Percentiles rank a stretch among this genome's conserved stretches.
These are phyloP conservation scores for Pholiota microspora DNA, from an alignment of 768 basidiomycete species.

Conservation along the genomic window DNA sequence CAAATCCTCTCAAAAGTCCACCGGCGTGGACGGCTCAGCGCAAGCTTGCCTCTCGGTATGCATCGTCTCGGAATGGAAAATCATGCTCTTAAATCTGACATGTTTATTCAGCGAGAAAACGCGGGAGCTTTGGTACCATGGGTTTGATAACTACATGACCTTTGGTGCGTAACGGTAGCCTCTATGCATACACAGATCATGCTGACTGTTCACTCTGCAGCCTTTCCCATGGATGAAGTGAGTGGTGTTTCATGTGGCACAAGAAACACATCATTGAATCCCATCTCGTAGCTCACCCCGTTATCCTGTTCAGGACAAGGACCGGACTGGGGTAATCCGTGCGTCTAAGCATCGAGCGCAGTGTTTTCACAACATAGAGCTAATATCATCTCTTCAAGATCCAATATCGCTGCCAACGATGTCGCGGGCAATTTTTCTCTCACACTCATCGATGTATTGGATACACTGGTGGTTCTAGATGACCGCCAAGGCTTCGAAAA, in stretches of 20 bases:
- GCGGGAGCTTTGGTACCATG: slow-evolving; percentile 86
- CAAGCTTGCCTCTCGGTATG: slow-evolving; percentile 57
- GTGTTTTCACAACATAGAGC: slow-evolving; percentile 6
- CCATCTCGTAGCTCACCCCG: slow-evolving; percentile 66
- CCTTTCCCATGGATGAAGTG: slow-evolving; percentile 88
- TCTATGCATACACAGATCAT: not conserved
- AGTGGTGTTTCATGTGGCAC: slow-evolving; percentile 5
- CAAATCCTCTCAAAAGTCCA: slow-evolving; percentile 27
- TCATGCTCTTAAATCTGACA: no score
- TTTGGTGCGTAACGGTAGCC: slow-evolving; percentile 46
- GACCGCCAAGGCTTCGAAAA: slow-evolving; percentile 77
- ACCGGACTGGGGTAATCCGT: slow-evolving; percentile 86
- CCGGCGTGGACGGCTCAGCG: slow-evolving; percentile 55
- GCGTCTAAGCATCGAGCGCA: slow-evolving; percentile 30
- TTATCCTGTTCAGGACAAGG: slow-evolving; percentile 84
- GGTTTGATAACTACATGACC: slow-evolving; percentile 85
- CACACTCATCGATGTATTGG: slow-evolving; percentile 79
- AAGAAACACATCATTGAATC: not conserved
- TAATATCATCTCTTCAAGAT: slow-evolving; percentile 34
- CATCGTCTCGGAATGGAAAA: no score
- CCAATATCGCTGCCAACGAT: slow-evolving; percentile 83
- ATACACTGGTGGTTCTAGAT: slow-evolving; percentile 86
- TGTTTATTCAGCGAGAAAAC: slow-evolving; percentile 54
- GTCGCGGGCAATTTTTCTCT: slow-evolving; percentile 93
- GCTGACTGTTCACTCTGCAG: slow-evolving; percentile 35